Evolutionary conservation across 345 rosid genomes (phyloP).

Genomic region (Orychophragmus violaceus): DNA sequence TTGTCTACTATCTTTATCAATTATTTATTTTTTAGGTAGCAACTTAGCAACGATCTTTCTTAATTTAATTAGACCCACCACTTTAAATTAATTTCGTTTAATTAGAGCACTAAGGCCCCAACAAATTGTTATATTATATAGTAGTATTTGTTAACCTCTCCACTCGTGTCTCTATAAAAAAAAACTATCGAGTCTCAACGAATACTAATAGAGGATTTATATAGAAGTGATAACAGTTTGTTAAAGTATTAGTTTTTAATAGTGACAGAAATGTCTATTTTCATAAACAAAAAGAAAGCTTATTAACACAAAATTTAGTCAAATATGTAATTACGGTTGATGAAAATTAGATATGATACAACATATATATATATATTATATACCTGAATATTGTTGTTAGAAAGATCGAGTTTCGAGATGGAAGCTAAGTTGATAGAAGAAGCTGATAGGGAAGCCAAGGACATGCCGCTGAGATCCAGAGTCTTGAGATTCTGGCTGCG

Average conservation of each 20-base stretch:
- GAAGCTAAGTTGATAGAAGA: conserved; percentile 55
- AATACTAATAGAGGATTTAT: too few species aligned
- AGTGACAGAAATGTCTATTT: neutral
- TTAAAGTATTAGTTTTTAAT: neutral
- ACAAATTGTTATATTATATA: neutral
- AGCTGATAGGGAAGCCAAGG: conserved; percentile 46
- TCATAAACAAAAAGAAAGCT: neutral
- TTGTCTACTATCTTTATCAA: neutral
- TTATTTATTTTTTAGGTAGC: neutral
- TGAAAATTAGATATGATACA: neutral
- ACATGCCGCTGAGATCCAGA: conserved; percentile 65
- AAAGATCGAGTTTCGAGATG: conserved; percentile 69
- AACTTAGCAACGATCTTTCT: neutral
- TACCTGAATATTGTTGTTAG: conserved; percentile 85
- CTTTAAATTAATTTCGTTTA: neutral
- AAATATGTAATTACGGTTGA: neutral
- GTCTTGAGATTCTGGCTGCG: conserved; percentile 32
- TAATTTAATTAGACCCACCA: conserved; percentile 2
- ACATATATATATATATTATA: neutral
- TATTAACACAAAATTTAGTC: neutral
- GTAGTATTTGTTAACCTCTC: neutral
- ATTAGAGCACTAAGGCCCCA: neutral
- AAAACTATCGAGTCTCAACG: neutral
- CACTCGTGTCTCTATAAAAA: neutral
- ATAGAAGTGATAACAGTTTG: too few species aligned